Evolutionary conservation across 176 grass and related monocot genomes (phyloP).

Genomic region (Zizania latifolia): DNA sequence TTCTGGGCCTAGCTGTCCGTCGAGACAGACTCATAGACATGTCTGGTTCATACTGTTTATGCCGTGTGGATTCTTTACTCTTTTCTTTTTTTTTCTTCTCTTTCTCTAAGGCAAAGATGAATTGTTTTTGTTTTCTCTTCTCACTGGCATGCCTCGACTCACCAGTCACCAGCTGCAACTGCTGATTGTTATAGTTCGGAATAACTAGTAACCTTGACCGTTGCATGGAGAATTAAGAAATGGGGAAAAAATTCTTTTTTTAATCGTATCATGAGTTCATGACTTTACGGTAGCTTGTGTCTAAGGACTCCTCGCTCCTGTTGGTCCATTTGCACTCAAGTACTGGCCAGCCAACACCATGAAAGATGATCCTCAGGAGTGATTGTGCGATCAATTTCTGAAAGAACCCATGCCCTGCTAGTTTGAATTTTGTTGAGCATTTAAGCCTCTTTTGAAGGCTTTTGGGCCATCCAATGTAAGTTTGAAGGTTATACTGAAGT

Average conservation of each 20-base stretch:
- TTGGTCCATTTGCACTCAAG: background rate
- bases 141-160: background rate
- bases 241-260: background rate
- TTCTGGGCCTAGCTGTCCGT: constrained; percentile 29
- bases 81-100: background rate
- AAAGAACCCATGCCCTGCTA: background rate
- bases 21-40: background rate
- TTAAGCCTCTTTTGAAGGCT: background rate
- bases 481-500: background rate
- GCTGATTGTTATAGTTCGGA: background rate
- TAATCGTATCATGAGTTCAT: background rate
- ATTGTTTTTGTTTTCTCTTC: background rate
- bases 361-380: background rate
- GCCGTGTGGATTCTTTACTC: constrained; percentile 14
- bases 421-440: constrained; percentile 5
- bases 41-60: background rate
- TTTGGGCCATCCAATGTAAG: background rate
- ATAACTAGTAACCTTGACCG: background rate
- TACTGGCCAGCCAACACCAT: background rate
- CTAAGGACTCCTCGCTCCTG: background rate
- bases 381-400: background rate
- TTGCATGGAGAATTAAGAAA: background rate
- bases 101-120: background rate
- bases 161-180: background rate
- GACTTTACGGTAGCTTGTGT: background rate